Conservation (phyloP, 441 rosid species). For the Theobroma grandiflorum region DNA sequence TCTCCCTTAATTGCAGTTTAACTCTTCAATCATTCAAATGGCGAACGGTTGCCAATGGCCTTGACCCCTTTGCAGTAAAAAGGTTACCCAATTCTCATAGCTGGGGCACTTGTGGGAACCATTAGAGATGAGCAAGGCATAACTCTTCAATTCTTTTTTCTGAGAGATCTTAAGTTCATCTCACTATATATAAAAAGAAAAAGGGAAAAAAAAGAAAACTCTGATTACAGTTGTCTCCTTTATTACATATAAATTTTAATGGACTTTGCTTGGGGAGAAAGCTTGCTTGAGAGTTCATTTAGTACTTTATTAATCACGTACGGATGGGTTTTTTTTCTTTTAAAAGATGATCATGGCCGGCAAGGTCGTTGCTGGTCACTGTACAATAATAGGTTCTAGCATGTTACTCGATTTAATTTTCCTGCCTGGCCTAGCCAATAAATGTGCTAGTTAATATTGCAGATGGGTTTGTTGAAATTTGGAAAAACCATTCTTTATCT, state of each 20-base stretch:
- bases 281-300: conserved; percentile 21
- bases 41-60: neutral
- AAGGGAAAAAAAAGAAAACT: no score
- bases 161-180: neutral
- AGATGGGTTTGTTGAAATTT: neutral
- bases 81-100: neutral
- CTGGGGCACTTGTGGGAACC: neutral
- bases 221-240: conserved; percentile 28
- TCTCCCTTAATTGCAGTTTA: neutral
- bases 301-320: conserved; percentile 10
- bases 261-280: conserved; percentile 32
- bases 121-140: neutral
- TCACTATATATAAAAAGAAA: no score
- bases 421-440: neutral
- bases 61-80: neutral
- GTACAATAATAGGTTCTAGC: conserved; percentile 11
- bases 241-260: neutral
- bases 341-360: conserved; percentile 15
- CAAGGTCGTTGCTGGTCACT: neutral
- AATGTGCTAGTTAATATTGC: neutral
- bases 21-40: conserved; percentile 29
- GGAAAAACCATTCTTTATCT: neutral
- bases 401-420: conserved; percentile 12
- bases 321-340: neutral
- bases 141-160: neutral